Percentiles rank a stretch among this genome's conserved stretches.
phyloP scores from a whole-genome alignment of 805 yeast species.

The Schwanniomyces polymorphus region DNA sequence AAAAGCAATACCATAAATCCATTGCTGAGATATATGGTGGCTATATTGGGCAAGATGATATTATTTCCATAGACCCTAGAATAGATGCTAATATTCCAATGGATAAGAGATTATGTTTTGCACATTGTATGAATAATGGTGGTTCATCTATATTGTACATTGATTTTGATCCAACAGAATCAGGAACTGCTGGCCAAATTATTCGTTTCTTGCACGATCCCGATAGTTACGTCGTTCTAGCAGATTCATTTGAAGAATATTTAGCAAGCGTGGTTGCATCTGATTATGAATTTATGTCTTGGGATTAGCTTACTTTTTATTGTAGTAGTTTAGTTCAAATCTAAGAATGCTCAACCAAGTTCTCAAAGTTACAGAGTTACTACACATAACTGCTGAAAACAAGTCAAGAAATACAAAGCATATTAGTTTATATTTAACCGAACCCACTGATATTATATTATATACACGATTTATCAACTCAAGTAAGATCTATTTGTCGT shows the following conservation, averaged over 20 bases:
- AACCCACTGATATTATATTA: background rate
- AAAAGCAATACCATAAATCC: background rate
- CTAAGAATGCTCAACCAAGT: too few relatives aligned
- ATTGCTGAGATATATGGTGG: background rate
- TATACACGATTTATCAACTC: background rate
- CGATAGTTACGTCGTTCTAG: background rate
- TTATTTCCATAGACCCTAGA: background rate
- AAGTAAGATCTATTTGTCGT: background rate
- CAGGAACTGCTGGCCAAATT: background rate
- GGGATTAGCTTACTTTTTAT: background rate
- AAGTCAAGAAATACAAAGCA: background rate
- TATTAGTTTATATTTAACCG: background rate
- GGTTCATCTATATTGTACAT: background rate
- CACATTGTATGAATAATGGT: background rate
- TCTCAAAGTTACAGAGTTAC: too few relatives aligned
- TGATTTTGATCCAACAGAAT: background rate
- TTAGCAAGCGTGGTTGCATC: background rate
- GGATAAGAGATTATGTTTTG: background rate
- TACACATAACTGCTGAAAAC: too few relatives aligned
- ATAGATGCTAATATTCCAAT: background rate
- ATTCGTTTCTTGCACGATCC: background rate
- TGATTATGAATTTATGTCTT: background rate
- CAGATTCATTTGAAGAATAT: background rate
- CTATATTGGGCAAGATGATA: background rate
- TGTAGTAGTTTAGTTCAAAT: too few relatives aligned